A percentile compares a stretch with the other conserved stretches of the same genome.
Conservation (phyloP, 192 early-diverging fungal species). For the Phycomyces blakesleeanus region DNA sequence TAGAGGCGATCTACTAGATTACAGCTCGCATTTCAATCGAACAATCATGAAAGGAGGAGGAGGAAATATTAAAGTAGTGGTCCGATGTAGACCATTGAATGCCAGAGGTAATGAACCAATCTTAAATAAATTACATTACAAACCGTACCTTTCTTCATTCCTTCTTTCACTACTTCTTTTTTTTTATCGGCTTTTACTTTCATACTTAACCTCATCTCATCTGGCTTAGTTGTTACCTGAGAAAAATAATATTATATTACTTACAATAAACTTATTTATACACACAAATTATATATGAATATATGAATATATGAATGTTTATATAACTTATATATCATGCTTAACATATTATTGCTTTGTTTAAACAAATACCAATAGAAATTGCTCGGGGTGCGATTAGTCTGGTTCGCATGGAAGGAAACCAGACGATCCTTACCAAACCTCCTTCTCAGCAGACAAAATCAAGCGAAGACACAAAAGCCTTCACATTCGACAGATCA, state of each 20-base stretch:
- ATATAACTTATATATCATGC: background rate
- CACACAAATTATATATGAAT: background rate
- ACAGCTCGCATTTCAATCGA: too few species aligned
- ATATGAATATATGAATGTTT: background rate
- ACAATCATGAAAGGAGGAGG: conserved; percentile 37
- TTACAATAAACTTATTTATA: too few species aligned
- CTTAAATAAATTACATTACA: too few species aligned
- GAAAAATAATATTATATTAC: too few species aligned
- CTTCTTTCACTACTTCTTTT: too few species aligned
- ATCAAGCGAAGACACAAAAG: conserved; percentile 37
- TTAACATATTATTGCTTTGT: conserved; percentile 1
- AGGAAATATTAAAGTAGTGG: conserved; percentile 68
- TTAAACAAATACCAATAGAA: conserved; percentile 36
- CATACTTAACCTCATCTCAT: too few species aligned
- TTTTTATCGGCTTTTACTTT: background rate
- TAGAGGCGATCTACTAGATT: too few species aligned
- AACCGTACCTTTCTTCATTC: too few species aligned
- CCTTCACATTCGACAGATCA: conserved; percentile 86
- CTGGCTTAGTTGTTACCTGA: too few species aligned
- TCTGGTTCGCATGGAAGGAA: conserved; percentile 67
- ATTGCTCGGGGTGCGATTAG: conserved; percentile 55
- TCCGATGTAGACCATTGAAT: conserved; percentile 76
- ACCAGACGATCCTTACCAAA: conserved; percentile 62
- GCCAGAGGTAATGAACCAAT: conserved; percentile 60
- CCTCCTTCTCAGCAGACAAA: conserved; percentile 36